These are phyloP conservation scores for Rhodotorula sp. DNA, from an alignment of 1,284 basidiomycete species.

Conservation along the genomic window DNA sequence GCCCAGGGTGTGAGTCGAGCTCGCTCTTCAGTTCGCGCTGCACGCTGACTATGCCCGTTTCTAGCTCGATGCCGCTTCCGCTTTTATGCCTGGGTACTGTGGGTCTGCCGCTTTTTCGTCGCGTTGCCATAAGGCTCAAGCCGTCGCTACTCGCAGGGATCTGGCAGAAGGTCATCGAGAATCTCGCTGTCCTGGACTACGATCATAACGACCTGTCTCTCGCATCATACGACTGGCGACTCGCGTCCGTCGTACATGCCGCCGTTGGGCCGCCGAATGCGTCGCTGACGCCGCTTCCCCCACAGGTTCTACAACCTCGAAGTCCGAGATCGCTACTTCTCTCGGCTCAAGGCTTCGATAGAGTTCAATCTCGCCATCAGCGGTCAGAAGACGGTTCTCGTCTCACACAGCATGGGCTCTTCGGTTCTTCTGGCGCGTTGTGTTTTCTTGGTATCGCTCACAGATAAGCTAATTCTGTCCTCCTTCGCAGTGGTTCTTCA, in stretches of 20 bases:
- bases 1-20: constrained; percentile 50
- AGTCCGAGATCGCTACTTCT: constrained; percentile 89
- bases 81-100: constrained; percentile 70
- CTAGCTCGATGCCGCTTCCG: constrained; percentile 78
- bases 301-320: constrained; percentile 81
- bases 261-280: not conserved
- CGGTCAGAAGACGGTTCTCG: constrained; percentile 78
- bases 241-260: constrained; percentile 15
- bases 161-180: constrained; percentile 44
- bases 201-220: constrained; percentile 81
- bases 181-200: constrained; percentile 66
- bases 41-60: constrained; percentile 52
- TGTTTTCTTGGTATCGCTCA: not conserved
- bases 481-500: constrained; percentile 48
- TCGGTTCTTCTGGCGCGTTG: constrained; percentile 32
- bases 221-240: constrained; percentile 36
- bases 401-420: constrained; percentile 63
- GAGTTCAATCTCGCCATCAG: constrained; percentile 75
- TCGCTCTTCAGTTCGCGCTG: not conserved
- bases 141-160: constrained; percentile 33
- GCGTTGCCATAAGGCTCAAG: not conserved
- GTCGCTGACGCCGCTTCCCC: not conserved
- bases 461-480: not conserved
- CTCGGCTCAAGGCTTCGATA: constrained; percentile 76
- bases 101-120: not conserved